Base-by-base conservation (phyloP, 2,329 filamentous ascomycete genomes). In the Trichoderma lentiforme region DNA sequence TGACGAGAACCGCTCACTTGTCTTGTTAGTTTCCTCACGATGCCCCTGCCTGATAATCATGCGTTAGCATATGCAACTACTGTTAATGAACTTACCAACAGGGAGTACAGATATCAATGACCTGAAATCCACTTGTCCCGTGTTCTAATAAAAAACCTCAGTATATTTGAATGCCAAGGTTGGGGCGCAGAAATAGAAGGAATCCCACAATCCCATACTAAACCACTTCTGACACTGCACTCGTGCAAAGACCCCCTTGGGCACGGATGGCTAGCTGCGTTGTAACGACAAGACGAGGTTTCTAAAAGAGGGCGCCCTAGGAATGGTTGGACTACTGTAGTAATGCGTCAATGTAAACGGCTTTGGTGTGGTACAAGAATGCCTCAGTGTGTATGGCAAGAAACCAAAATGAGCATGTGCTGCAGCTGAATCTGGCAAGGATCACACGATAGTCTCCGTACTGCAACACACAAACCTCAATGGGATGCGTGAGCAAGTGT, bases 11-110 rank as follows among this genome's bases (percentile, higher is more conserved):
- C 34, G 32, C 58, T 28, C 43, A 43, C 51, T 24, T 43, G 14
- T 26, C 63, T 14, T 36, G 14, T 53, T 28, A 66, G 21, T 47
- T 32, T 57, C 3, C 32, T 21, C 30, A 36, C 34, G 47, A 57
- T 57, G 47, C 28, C 12, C 63, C 34, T 18, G 14, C 32, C 6
- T 66, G 63, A 57, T 6, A 36, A 12, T 43, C 15, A 11, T 30
- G 24, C 64, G 64, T 65, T 65, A 65, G 28, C 24, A 65, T n/a
- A 32, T 32, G n/a, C 62, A 51, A n/a, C 62, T 65, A 53, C 43
- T 65, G 62, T 30, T 34, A 34, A 36, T 36, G 34, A 15, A 36
- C 7, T 30, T 30, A 7, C 56, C 47, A 6, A 21, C 26, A 32
- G 28, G 43, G 24, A 64, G 47, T 32, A 30, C 28, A 53, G 11